Evolutionary conservation across 2,329 filamentous ascomycete species (phyloP).

Genomic region (Fusarium globosum): DNA sequence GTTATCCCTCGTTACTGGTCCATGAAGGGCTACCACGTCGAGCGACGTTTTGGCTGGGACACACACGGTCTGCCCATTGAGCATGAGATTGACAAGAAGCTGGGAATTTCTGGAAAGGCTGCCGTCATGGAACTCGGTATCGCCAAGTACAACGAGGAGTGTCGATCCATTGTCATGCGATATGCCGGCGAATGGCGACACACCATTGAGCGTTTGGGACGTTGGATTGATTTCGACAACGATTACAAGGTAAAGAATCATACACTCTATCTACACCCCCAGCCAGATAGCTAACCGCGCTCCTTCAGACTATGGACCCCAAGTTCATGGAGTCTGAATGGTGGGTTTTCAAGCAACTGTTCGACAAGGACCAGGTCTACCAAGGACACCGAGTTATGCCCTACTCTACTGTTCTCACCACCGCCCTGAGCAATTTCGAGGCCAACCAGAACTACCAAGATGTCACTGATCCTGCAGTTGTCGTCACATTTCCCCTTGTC

Average conservation of each 20-base stretch:
- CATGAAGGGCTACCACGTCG: slow-evolving; percentile 94
- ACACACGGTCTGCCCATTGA: slow-evolving; percentile 94
- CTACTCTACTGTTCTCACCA: slow-evolving; percentile 90
- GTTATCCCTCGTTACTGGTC: slow-evolving; percentile 97
- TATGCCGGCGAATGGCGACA: slow-evolving; percentile 88
- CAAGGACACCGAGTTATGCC: slow-evolving; percentile 94
- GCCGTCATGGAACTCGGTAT: slow-evolving; percentile 89
- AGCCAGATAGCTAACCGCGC: slow-evolving; percentile 14
- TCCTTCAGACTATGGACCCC: slow-evolving; percentile 85
- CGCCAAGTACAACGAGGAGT: slow-evolving; percentile 90
- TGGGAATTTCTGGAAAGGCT: slow-evolving; percentile 87
- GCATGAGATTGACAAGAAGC: slow-evolving; percentile 97
- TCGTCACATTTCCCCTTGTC: slow-evolving; percentile 86
- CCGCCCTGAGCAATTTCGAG: slow-evolving; percentile 92
- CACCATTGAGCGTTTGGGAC: slow-evolving; percentile 87
- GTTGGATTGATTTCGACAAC: slow-evolving; percentile 98
- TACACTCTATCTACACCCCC: no score
- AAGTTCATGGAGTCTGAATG: slow-evolving; percentile 95
- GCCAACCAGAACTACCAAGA: slow-evolving; percentile 96
- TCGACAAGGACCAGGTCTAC: slow-evolving; percentile 90
- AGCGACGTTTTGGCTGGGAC: slow-evolving; percentile 94
- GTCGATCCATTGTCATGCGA: slow-evolving; percentile 91
- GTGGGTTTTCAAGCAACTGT: slow-evolving; percentile 97
- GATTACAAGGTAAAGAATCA: slow-evolving; percentile 79
- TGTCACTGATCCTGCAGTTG: slow-evolving; percentile 88